Conservation (phyloP, 345 rosid species). For the Luvunga scandens region DNA sequence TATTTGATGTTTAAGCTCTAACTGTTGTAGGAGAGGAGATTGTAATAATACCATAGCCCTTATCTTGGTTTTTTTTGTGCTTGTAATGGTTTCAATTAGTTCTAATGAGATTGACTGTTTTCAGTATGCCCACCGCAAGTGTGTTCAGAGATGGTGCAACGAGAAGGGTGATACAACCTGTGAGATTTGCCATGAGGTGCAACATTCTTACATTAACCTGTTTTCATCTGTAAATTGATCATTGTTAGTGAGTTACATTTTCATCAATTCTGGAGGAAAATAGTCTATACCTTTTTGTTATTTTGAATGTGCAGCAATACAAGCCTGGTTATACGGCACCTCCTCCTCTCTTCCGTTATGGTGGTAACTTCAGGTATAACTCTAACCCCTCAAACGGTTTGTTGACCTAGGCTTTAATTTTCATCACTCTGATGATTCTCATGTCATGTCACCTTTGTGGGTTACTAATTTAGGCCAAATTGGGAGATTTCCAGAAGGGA, state of each 20-base stretch:
- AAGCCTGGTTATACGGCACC: slow-evolving; percentile 65
- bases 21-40: background rate
- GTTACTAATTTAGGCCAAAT: slow-evolving; percentile 35
- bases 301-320: slow-evolving; percentile 53
- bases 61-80: background rate
- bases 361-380: slow-evolving; percentile 58
- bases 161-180: slow-evolving; percentile 80
- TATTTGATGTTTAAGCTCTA: background rate
- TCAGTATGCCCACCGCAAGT: slow-evolving; percentile 83
- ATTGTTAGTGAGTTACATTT: background rate
- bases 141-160: slow-evolving; percentile 89
- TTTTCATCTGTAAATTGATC: slow-evolving; percentile 7
- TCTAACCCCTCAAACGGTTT: background rate
- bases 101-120: slow-evolving; percentile 1
- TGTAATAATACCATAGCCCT: background rate
- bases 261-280: background rate
- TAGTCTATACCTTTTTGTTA: slow-evolving; percentile 1
- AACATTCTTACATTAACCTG: background rate
- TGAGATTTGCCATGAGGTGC: slow-evolving; percentile 84
- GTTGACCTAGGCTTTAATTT: background rate
- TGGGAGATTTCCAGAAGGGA: slow-evolving; percentile 68
- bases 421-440: background rate
- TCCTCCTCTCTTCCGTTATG: slow-evolving; percentile 47
- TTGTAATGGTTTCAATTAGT: background rate
- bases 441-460: background rate